Percentiles rank a stretch among this genome's conserved stretches.
phyloP scores from a whole-genome alignment of 768 basidiomycete genomes.

The Cyclocybe aegerita region DNA sequence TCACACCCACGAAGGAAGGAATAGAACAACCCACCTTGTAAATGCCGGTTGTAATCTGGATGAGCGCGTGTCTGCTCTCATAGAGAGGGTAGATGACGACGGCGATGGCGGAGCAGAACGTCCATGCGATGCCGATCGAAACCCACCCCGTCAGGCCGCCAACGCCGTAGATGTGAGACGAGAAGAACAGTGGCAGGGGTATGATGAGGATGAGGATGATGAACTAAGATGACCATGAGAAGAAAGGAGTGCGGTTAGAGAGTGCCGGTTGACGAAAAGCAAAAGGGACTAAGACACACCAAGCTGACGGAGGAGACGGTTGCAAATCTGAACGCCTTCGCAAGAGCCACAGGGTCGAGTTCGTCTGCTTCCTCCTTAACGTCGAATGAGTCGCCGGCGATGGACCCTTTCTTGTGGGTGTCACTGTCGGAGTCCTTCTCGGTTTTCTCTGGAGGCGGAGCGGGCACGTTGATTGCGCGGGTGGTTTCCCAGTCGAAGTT shows the following conservation, averaged over 20 bases:
- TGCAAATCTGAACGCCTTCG: conserved; percentile 81
- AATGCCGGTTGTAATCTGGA: conserved; percentile 57
- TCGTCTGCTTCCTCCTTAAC: conserved; percentile 47
- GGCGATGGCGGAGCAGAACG: conserved; percentile 70
- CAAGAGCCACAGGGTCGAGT: conserved; percentile 61
- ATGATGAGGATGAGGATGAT: conserved; percentile 70
- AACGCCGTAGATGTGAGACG: conserved; percentile 66
- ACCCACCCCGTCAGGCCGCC: conserved; percentile 79
- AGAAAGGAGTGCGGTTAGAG: neutral
- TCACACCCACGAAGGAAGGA: neutral
- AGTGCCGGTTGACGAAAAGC: neutral
- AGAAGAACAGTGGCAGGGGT: conserved; percentile 86
- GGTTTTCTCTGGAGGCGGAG: conserved; percentile 10
- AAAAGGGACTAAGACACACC: conserved; percentile 38
- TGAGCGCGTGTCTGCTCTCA: conserved; percentile 73
- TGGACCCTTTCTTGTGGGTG: conserved; percentile 36
- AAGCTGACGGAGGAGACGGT: conserved; percentile 68
- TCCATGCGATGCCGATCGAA: conserved; percentile 78
- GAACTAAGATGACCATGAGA: conserved; percentile 33
- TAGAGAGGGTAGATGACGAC: conserved; percentile 87
- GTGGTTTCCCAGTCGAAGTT: conserved; percentile 81
- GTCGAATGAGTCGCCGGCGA: conserved; percentile 35
- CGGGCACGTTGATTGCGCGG: conserved; percentile 65
- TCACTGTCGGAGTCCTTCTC: conserved; percentile 32
- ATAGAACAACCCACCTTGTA: conserved; percentile 47